Evolutionary conservation across 2,329 filamentous ascomycete genomes (phyloP), one percentile per base, ranked within the genome.

Genomic region (Oidium heveae): DNA sequence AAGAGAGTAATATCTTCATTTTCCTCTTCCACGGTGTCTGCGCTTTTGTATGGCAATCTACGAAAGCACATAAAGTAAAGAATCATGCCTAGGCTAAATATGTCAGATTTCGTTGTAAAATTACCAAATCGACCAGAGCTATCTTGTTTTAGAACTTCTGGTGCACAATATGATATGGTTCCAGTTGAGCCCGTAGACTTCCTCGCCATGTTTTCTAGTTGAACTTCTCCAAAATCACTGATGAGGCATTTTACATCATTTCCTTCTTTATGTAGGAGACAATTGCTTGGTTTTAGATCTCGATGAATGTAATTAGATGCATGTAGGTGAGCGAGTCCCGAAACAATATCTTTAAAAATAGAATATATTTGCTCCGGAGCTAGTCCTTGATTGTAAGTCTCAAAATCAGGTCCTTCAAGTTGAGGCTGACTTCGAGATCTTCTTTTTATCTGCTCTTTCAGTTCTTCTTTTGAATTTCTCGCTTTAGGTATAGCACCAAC

Each of bases 1-100:
- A 98, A 73, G 59, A 80, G 72, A 61, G 95, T 87, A 5, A 95
- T 73, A 59, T 96, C 87, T 65, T 98, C 91, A 55, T 86, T 80
- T 63, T 96, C 89, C 66, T 96, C 89, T 57, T 94, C 79, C 22
- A 93, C 73, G 3, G 82, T 74, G 64, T 96, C 89, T 54, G 88
- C 86, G 61, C 82, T 84, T 24, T 70, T 73, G 64, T 96, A 98
- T 0, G 91, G 91, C 12, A 98, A 73, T 50, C 82, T 76, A 1
- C 83, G 86, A 65, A 98, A 98, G 66, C 91, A 98, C 74, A 98
- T 83, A 64, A 98, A 98, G 66, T 96, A 94, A 3, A 98, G 74
- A 55, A 96, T 96, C 89, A 98, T 95, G 52, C 91, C 91, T 0
- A 98, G 71, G 0, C 88, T 95, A 67, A 98, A 98, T n/a, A 98